Evolutionary conservation across 805 yeast species (phyloP).

Genomic region (Yamadazyma philogaea): DNA sequence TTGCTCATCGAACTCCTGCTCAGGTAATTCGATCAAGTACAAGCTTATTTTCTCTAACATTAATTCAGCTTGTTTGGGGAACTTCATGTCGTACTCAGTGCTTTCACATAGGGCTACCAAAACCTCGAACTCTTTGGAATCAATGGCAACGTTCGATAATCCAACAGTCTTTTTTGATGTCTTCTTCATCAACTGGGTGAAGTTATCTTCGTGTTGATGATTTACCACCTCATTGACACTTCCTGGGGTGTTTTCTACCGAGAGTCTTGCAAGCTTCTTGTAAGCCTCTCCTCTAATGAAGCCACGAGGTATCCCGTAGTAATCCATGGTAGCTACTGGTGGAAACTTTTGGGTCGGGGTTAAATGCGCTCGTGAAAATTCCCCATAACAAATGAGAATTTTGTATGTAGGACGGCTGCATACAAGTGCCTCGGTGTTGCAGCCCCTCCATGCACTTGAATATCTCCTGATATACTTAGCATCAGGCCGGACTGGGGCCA

Average conservation of each 20-base stretch:
- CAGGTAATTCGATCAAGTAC: conserved; percentile 47
- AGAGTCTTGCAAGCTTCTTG: conserved; percentile 32
- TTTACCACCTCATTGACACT: conserved; percentile 7
- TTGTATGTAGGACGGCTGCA: background rate
- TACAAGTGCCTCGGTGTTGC: too few relatives aligned
- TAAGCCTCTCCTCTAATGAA: conserved; percentile 40
- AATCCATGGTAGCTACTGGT: conserved; percentile 29
- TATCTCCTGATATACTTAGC: too few relatives aligned
- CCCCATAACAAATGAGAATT: background rate
- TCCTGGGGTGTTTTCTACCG: conserved; percentile 24
- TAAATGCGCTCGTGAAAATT: conserved; percentile 2
- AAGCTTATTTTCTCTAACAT: conserved; percentile 43
- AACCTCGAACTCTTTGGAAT: conserved; percentile 53
- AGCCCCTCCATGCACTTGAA: too few relatives aligned
- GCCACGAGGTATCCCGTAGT: conserved; percentile 34
- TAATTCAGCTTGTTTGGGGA: conserved; percentile 36
- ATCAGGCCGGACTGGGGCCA: too few relatives aligned
- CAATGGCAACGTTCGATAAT: conserved; percentile 39
- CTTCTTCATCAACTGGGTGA: conserved; percentile 18
- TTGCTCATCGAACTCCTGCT: conserved; percentile 41
- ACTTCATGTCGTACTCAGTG: conserved; percentile 26
- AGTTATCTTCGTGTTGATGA: conserved; percentile 17
- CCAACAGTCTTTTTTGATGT: conserved; percentile 6
- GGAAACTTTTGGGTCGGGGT: conserved; percentile 1
- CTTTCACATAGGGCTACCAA: conserved; percentile 54